These are phyloP conservation scores for Pseudonectria foliicola DNA, from an alignment of 2,329 filamentous ascomycete species.

Conservation along the genomic window DNA sequence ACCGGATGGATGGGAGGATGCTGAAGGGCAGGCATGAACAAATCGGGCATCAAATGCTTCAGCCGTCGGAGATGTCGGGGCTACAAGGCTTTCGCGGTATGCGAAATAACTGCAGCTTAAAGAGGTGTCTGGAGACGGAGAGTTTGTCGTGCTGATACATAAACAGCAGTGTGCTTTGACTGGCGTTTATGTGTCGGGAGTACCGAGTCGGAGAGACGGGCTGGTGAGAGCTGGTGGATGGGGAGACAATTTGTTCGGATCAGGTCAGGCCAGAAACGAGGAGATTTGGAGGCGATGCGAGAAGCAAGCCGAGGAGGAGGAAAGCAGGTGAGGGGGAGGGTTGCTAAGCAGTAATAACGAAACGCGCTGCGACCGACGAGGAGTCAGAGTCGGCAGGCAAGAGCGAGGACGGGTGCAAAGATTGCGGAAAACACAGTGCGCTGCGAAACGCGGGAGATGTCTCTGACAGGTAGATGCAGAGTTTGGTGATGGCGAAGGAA, in stretches of 20 bases:
- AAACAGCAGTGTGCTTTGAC: slow-evolving; percentile 55
- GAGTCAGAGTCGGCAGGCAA: slow-evolving; percentile 23
- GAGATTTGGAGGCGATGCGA: slow-evolving; percentile 1
- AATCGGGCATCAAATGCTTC: slow-evolving; percentile 45
- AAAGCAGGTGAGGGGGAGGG: slow-evolving; percentile 6
- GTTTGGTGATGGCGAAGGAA: slow-evolving; percentile 2
- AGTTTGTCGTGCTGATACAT: slow-evolving; percentile 95
- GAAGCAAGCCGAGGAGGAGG: slow-evolving; percentile 5
- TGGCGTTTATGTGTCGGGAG: slow-evolving; percentile 24
- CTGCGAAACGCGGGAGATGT: neutral
- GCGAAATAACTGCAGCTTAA: slow-evolving; percentile 96
- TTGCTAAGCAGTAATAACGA: slow-evolving; percentile 9
- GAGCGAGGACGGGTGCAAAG: slow-evolving; percentile 2
- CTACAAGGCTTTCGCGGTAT: slow-evolving; percentile 92
- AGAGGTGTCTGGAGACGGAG: slow-evolving; percentile 91
- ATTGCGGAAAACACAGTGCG: neutral
- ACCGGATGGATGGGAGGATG: slow-evolving; percentile 39
- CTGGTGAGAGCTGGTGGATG: slow-evolving; percentile 8
- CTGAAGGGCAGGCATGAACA: slow-evolving; percentile 51
- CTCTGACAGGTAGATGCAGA: slow-evolving; percentile 4
- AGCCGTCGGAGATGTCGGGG: slow-evolving; percentile 88
- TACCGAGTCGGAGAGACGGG: slow-evolving; percentile 14
- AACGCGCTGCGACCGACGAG: slow-evolving; percentile 20
- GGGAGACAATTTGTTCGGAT: slow-evolving; percentile 4
- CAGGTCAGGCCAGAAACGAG: slow-evolving; percentile 1